Percentiles rank a stretch among this genome's conserved stretches.
Conservation (phyloP, 768 basidiomycete genomes). For the Trametes gibbosa region DNA sequence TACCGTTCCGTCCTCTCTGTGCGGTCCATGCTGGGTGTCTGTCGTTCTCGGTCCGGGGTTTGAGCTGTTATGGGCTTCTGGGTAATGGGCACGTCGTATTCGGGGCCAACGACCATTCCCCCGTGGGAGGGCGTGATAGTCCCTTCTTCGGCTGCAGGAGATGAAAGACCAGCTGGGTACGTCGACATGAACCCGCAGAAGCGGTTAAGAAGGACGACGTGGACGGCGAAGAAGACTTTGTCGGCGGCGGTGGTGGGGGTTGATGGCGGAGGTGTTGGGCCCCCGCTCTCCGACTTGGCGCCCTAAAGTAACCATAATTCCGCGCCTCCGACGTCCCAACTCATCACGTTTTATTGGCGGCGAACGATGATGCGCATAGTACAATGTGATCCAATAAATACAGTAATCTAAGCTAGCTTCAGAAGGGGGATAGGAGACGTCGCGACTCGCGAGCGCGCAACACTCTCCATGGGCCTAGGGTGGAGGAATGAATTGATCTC, state of each 20-base stretch:
- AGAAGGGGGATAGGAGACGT: background rate
- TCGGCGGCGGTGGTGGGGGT: constrained; percentile 13
- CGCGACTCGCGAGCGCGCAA: background rate
- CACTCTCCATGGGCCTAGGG: background rate
- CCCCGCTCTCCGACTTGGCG: background rate
- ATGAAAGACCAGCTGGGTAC: constrained; percentile 43
- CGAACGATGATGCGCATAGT: background rate
- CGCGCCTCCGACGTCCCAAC: background rate
- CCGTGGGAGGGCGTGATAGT: constrained; percentile 50
- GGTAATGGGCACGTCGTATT: constrained; percentile 60
- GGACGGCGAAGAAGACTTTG: constrained; percentile 7
- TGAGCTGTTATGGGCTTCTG: constrained; percentile 30
- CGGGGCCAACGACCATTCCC: constrained; percentile 54
- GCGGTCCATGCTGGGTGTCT: constrained; percentile 30
- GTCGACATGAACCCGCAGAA: constrained; percentile 36
- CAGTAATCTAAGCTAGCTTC: background rate
- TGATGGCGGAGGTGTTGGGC: constrained; percentile 10
- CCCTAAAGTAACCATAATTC: constrained; percentile 5
- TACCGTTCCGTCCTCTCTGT: constrained; percentile 26
- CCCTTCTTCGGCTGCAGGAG: constrained; percentile 27
- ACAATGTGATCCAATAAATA: background rate
- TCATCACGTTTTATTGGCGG: constrained; percentile 3
- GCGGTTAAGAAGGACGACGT: background rate
- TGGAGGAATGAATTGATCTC: constrained; percentile 2
- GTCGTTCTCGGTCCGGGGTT: constrained; percentile 21